These are phyloP conservation scores for Aspergillus pseudoviridinutans DNA, from an alignment of 2,329 filamentous ascomycete genomes.

Conservation along the genomic window DNA sequence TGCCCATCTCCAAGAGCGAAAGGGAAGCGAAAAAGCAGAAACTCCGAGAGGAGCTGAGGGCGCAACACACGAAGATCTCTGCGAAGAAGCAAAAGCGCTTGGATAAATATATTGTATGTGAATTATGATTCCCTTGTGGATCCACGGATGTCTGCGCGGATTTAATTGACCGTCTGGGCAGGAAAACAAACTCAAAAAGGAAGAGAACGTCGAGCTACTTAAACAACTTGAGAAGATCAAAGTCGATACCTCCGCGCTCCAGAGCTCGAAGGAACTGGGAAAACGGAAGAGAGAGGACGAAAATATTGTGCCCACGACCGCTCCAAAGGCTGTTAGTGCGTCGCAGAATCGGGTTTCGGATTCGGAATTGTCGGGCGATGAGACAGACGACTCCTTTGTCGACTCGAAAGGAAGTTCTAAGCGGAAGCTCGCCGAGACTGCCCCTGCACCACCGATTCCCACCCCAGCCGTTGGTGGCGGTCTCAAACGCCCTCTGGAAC, in stretches of 20 bases:
- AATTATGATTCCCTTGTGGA: not conserved
- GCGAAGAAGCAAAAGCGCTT: conserved; percentile 64
- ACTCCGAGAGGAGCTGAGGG: conserved; percentile 52
- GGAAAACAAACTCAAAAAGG: conserved; percentile 90
- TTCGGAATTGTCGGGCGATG: conserved; percentile 29
- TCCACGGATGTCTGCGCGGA: not conserved
- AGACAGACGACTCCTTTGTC: conserved; percentile 32
- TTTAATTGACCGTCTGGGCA: conserved; percentile 26
- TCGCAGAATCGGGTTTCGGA: conserved; percentile 22
- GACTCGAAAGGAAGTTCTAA: conserved; percentile 20
- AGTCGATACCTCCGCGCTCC: conserved; percentile 76
- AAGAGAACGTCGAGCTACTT: conserved; percentile 80
- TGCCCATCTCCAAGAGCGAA: conserved; percentile 48
- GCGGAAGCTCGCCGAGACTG: conserved; percentile 26
- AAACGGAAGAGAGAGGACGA: conserved; percentile 64
- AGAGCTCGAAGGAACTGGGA: conserved; percentile 74
- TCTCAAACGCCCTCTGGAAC: conserved; percentile 78
- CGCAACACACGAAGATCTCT: conserved; percentile 54
- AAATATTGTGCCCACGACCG: conserved; percentile 34
- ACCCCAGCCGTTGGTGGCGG: conserved; percentile 59
- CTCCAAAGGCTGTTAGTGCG: conserved; percentile 9
- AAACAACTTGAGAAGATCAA: conserved; percentile 75
- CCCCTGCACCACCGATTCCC: not conserved
- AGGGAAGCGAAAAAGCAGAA: conserved; percentile 50
- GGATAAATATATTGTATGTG: conserved; percentile 62